Evolutionary conservation across 495 filamentous ascomycete species (phyloP).

Genomic region (Pseudotulostoma volvatum): DNA sequence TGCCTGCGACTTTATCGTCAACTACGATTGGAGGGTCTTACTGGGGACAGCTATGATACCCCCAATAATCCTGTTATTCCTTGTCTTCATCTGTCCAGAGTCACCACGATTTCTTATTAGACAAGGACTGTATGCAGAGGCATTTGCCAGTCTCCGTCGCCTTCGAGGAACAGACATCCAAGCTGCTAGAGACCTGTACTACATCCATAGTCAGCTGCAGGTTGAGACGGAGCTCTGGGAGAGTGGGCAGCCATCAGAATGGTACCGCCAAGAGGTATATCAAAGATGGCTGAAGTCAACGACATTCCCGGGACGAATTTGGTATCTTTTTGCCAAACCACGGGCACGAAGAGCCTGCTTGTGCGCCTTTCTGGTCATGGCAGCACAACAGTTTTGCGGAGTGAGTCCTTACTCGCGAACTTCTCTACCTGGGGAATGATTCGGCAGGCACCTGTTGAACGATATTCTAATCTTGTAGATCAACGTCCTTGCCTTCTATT

Average conservation of each 20-base stretch:
- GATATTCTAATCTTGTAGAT: too few relatives aligned
- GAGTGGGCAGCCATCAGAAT: not conserved
- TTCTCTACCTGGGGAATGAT: too few relatives aligned
- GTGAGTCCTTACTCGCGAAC: too few relatives aligned
- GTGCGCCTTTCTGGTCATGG: conserved; percentile 47
- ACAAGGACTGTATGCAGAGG: conserved; percentile 41
- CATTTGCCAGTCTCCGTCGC: conserved; percentile 38
- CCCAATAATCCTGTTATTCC: conserved; percentile 41
- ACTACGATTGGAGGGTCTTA: conserved; percentile 50
- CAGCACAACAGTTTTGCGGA: conserved; percentile 65
- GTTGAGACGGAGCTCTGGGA: conserved; percentile 13
- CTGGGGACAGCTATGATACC: conserved; percentile 56
- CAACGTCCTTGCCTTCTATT: conserved; percentile 65
- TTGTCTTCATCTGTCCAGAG: conserved; percentile 58
- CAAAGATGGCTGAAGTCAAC: conserved; percentile 4
- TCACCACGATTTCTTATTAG: conserved; percentile 45
- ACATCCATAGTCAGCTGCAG: conserved; percentile 44
- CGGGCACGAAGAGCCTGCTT: conserved; percentile 44
- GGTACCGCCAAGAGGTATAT: conserved; percentile 8
- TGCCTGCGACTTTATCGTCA: conserved; percentile 32
- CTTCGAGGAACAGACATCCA: conserved; percentile 49
- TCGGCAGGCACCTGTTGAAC: too few relatives aligned
- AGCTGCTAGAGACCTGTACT: conserved; percentile 57
- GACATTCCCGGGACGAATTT: too few relatives aligned
- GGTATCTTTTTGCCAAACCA: conserved; percentile 37